phyloP scores from a whole-genome alignment of 805 yeast species.

The Isabelozyma pseudorhagii region DNA sequence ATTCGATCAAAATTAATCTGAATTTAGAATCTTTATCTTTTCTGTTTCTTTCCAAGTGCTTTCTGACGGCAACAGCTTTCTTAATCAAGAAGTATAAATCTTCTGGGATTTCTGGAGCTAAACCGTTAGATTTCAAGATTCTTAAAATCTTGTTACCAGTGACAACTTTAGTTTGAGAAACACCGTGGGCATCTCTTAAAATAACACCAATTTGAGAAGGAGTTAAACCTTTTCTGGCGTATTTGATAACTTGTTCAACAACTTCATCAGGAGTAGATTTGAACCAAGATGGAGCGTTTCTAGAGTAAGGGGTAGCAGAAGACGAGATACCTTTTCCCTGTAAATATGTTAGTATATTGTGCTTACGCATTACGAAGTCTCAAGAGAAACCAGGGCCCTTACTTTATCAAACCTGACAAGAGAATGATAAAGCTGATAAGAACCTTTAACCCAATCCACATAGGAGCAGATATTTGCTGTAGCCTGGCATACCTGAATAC shows the following conservation, averaged over 20 bases:
- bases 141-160: conserved; percentile 99
- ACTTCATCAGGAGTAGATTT: conserved; percentile 92
- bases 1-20: conserved; percentile 99
- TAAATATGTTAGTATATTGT: conserved; percentile 38
- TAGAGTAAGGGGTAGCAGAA: conserved; percentile 98
- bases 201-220: conserved; percentile 99
- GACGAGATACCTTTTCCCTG: conserved; percentile 99
- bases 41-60: conserved; percentile 99
- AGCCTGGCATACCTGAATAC: not conserved
- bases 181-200: conserved; percentile 99
- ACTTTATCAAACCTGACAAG: not conserved
- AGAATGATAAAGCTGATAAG: not conserved
- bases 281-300: conserved; percentile 99
- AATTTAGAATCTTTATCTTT: conserved; percentile 99
- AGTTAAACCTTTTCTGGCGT: conserved; percentile 99
- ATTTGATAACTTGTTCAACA: conserved; percentile 97
- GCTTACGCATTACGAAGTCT: not conserved
- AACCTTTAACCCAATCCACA: not conserved
- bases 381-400: not conserved
- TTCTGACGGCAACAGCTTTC: conserved; percentile 99
- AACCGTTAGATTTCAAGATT: conserved; percentile 98
- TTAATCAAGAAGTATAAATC: conserved; percentile 98
- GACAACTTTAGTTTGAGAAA: conserved; percentile 93
- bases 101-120: conserved; percentile 99
- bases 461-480: not conserved